Conservation (phyloP, 495 filamentous ascomycete species). For the Penicillium samsonianum region DNA sequence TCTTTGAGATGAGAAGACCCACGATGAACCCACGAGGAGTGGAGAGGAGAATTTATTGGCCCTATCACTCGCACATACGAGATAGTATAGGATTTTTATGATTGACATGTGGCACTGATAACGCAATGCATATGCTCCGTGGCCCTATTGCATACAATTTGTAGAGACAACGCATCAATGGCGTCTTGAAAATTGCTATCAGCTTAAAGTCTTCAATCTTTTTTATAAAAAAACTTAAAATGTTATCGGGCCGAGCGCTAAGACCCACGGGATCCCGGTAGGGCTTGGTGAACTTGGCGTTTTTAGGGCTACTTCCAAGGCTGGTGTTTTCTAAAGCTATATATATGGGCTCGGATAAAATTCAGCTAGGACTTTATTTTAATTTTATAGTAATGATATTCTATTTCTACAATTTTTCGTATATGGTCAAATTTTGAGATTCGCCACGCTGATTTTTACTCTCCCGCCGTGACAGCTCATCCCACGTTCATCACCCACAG, state of each 20-base stretch:
- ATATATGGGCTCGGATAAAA: background rate
- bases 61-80: background rate
- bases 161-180: background rate
- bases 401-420: background rate
- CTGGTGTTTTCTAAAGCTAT: background rate
- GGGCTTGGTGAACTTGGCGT: background rate
- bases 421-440: background rate
- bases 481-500: background rate
- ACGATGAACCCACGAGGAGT: constrained; percentile 10
- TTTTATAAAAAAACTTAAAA: background rate
- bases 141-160: background rate
- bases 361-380: background rate
- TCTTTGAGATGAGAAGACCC: constrained; percentile 8
- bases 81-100: background rate
- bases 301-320: background rate
- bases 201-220: background rate
- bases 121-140: background rate
- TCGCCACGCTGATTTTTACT: constrained; percentile 8
- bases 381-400: background rate
- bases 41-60: background rate
- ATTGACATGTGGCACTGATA: background rate
- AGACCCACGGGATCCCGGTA: constrained; percentile 11
- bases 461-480: background rate
- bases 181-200: background rate
- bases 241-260: constrained; percentile 9